These are phyloP conservation scores for Hevea brasiliensis DNA, from an alignment of 345 rosid species.

Conservation along the genomic window DNA sequence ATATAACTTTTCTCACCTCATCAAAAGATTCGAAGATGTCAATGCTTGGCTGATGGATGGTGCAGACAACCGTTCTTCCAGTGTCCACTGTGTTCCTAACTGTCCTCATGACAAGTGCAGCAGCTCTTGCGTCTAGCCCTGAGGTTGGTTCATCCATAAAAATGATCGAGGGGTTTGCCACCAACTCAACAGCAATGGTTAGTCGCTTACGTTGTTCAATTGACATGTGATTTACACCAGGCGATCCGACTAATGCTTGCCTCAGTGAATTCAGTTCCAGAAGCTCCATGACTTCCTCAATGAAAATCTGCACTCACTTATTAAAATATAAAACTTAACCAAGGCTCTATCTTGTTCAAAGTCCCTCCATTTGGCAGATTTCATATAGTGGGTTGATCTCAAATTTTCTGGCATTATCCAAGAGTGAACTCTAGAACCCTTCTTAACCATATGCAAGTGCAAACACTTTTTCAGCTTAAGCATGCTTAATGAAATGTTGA, in stretches of 20 bases:
- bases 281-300: constrained; percentile 83
- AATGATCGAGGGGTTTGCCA: constrained; percentile 83
- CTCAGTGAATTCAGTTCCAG: constrained; percentile 63
- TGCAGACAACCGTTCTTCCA: constrained; percentile 83
- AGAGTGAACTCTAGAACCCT: too few species aligned
- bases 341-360: background rate
- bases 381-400: too few species aligned
- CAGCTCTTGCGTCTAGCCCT: constrained; percentile 89
- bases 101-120: constrained; percentile 85
- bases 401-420: background rate
- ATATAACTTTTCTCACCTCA: constrained; percentile 46
- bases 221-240: constrained; percentile 74
- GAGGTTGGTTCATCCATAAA: constrained; percentile 97
- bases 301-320: constrained; percentile 19
- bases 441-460: too few species aligned
- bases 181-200: constrained; percentile 84
- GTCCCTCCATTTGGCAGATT: too few species aligned
- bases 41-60: constrained; percentile 88
- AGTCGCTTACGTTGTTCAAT: constrained; percentile 85
- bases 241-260: constrained; percentile 70
- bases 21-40: constrained; percentile 89
- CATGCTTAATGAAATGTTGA: too few species aligned
- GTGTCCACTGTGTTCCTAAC: constrained; percentile 88
- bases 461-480: too few species aligned
- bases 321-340: background rate